Conservation (phyloP, 495 filamentous ascomycete species). For the Sporormia fimetaria region DNA sequence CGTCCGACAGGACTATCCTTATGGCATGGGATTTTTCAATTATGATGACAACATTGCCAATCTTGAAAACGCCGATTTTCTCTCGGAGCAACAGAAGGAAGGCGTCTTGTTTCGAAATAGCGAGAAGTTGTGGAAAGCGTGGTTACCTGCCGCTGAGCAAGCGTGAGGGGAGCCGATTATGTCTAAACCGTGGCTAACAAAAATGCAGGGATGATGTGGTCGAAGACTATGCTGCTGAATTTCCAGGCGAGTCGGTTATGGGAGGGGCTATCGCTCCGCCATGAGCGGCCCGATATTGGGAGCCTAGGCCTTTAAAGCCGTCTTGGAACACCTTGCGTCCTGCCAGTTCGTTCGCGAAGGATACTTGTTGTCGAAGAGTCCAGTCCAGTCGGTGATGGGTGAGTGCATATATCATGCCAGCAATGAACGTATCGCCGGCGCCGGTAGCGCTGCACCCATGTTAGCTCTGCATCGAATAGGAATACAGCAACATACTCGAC, state of each 20-base stretch:
- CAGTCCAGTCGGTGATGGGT: constrained; percentile 42
- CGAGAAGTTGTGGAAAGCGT: constrained; percentile 9
- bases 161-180: neutral
- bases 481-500: constrained; percentile 47
- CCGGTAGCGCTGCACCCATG: constrained; percentile 46
- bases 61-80: constrained; percentile 18
- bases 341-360: constrained; percentile 55
- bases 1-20: constrained; percentile 20
- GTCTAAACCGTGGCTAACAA: no score
- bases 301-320: constrained; percentile 38
- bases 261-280: neutral
- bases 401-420: constrained; percentile 55
- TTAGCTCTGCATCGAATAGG: constrained; percentile 14
- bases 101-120: constrained; percentile 16
- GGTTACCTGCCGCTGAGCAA: neutral
- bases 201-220: no score
- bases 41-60: constrained; percentile 17
- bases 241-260: neutral
- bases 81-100: constrained; percentile 15
- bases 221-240: neutral
- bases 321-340: constrained; percentile 56
- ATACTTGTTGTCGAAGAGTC: constrained; percentile 41
- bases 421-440: constrained; percentile 66
- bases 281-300: neutral
- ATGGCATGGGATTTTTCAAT: constrained; percentile 25